These are phyloP conservation scores for Corylus avellana DNA, from an alignment of 306 rosid genomes.

Conservation along the genomic window DNA sequence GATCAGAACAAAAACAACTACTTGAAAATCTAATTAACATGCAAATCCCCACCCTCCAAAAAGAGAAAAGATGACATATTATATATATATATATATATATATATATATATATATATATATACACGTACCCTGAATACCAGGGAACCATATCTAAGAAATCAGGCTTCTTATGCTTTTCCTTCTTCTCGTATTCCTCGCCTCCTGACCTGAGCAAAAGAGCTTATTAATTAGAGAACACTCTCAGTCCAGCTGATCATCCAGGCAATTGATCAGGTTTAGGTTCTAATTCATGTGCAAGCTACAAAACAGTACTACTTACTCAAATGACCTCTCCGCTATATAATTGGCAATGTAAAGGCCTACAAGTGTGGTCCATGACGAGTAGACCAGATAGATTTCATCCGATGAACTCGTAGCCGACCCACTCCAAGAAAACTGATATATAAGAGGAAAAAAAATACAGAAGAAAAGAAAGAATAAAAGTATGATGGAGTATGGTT, in stretches of 20 bases:
- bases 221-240: too few species aligned
- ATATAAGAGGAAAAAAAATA: constrained; percentile 17
- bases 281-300: constrained; percentile 32
- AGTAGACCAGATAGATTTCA: constrained; percentile 82
- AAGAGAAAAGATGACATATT: neutral
- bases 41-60: constrained; percentile 8
- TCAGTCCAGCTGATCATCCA: constrained; percentile 60
- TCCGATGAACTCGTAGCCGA: constrained; percentile 70
- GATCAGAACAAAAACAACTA: neutral
- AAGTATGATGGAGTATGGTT: constrained; percentile 21
- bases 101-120: neutral
- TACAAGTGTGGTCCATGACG: constrained; percentile 89
- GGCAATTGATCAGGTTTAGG: too few species aligned
- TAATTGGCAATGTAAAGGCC: constrained; percentile 95
- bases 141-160: constrained; percentile 96
- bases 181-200: constrained; percentile 52
- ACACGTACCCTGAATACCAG: constrained; percentile 92
- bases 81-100: constrained; percentile 1
- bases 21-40: constrained; percentile 17
- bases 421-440: constrained; percentile 79
- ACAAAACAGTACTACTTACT: constrained; percentile 44
- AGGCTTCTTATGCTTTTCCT: constrained; percentile 83
- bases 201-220: constrained; percentile 55
- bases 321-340: constrained; percentile 90
- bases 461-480: constrained; percentile 13